These are phyloP conservation scores for Dendrobium catenatum DNA, from an alignment of 106 monocot genomes.

Conservation along the genomic window DNA sequence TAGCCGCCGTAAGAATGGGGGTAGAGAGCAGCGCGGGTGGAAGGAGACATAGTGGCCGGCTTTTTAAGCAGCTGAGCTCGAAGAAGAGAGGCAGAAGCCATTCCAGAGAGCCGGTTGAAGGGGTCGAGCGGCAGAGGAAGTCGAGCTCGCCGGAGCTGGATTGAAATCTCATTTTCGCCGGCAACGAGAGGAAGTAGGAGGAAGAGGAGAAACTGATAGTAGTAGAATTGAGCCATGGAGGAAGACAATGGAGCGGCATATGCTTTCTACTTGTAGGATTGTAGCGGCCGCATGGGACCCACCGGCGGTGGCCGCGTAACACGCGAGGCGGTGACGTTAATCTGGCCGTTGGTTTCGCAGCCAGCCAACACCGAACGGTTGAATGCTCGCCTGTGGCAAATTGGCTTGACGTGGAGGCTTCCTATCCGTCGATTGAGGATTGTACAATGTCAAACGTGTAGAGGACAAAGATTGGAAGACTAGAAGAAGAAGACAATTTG, in stretches of 20 bases:
- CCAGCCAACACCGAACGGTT: too few relatives aligned
- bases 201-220: conserved; percentile 6
- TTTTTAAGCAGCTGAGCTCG: conserved; percentile 33
- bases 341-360: too few relatives aligned
- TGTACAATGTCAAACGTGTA: too few relatives aligned
- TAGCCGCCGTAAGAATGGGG: conserved; percentile 62
- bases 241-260: neutral
- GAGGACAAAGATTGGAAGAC: too few relatives aligned
- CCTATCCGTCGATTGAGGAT: too few relatives aligned
- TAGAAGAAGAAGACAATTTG: too few relatives aligned
- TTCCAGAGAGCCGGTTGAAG: conserved; percentile 3
- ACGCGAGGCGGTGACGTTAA: too few relatives aligned
- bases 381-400: too few relatives aligned
- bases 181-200: conserved; percentile 6
- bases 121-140: neutral
- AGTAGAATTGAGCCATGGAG: neutral
- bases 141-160: neutral
- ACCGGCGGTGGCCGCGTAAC: too few relatives aligned
- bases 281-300: too few relatives aligned
- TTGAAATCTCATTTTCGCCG: neutral
- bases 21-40: conserved; percentile 17
- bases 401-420: too few relatives aligned
- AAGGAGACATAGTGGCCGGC: neutral
- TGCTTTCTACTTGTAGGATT: neutral
- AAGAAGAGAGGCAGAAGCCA: conserved; percentile 24